Evolutionary conservation across 2,329 filamentous ascomycete species (phyloP), one percentile per base, ranked within the genome.

Genomic region (Macrophomina tecta): DNA sequence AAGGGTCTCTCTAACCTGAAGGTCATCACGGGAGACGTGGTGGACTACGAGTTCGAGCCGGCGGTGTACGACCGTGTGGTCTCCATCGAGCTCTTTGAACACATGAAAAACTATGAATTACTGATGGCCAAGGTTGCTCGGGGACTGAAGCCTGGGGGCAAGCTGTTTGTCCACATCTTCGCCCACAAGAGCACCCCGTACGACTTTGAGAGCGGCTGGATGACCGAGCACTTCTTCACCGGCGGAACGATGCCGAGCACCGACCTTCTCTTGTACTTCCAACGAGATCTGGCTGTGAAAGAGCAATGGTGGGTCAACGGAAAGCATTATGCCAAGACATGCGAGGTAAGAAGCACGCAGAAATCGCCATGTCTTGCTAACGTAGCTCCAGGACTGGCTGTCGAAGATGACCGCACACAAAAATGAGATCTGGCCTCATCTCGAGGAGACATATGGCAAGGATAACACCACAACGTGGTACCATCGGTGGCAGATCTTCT

Each of bases 31-130:
- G 89, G 89, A 28, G 85, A 92, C 71, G 85, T 90, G 1, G 87
- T 88, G 16, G 85, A 87, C 67, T 87, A 90, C 72, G 86, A 90
- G 71, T 91, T 91, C 72, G 80, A 85, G 68, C 75, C 79, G 9
- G 80, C 80, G 32, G 79, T 75, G 5, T 91, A 87, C 71, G 90
- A 91, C 74, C 83, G 89, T 12, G 87, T 91, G 1, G 81, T 91
- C 16, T 89, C 86, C 7, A 89, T 91, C 69, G 90, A 91, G 83
- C 82, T 91, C 12, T 91, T 92, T 73, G 89, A 91, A 75, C 90
- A 91, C 76, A 91, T 91, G 89, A 91, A 91, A 76, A 91, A 91
- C 76, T 91, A 91, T 76, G 85, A 89, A 69, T 79, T 87, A 12
- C 83, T 91, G 30, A 85, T 91, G 79, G 83, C 84, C 51, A 91